Conservation (phyloP, 78 protist genomes). For the Dictyostelium firmibasis region DNA sequence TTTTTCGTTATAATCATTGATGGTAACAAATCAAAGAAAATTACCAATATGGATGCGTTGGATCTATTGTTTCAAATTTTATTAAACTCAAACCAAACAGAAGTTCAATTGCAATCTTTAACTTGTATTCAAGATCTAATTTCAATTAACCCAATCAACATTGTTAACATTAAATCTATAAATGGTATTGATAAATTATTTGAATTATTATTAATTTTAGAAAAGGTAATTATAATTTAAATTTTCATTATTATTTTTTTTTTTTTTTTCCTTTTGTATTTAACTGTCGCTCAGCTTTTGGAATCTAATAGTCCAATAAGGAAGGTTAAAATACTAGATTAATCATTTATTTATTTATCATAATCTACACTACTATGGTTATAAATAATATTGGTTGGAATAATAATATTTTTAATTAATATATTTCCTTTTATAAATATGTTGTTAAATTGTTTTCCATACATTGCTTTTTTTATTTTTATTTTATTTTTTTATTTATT, state of each 20-base stretch:
- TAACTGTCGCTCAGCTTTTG: not conserved
- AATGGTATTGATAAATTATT: slow-evolving; percentile 62
- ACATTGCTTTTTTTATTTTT: not conserved
- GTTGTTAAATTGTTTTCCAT: not conserved
- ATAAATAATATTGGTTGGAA: not conserved
- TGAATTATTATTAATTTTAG: slow-evolving; percentile 39
- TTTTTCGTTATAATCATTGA: slow-evolving; percentile 54
- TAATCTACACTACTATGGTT: not conserved
- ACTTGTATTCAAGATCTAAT: slow-evolving; percentile 72
- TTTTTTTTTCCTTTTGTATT: not conserved
- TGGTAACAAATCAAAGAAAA: slow-evolving; percentile 37
- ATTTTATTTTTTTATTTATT: not conserved
- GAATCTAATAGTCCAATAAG: not conserved
- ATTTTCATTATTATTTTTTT: not conserved
- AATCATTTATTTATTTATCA: not conserved
- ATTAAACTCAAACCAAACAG: slow-evolving; percentile 23
- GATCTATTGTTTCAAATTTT: slow-evolving; percentile 41
- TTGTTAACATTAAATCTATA: slow-evolving; percentile 42
- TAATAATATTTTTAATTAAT: not conserved
- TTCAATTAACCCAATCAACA: slow-evolving; percentile 67
- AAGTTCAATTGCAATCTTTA: slow-evolving; percentile 46
- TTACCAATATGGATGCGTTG: slow-evolving; percentile 42
- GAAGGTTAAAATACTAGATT: slow-evolving; percentile 13
- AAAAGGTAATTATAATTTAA: not conserved
- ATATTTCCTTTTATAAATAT: not conserved